Evolutionary conservation across 176 grass and related monocot genomes (phyloP), one percentile per base, ranked within the genome.

Genomic region (Hsuehochloa calcarea): DNA sequence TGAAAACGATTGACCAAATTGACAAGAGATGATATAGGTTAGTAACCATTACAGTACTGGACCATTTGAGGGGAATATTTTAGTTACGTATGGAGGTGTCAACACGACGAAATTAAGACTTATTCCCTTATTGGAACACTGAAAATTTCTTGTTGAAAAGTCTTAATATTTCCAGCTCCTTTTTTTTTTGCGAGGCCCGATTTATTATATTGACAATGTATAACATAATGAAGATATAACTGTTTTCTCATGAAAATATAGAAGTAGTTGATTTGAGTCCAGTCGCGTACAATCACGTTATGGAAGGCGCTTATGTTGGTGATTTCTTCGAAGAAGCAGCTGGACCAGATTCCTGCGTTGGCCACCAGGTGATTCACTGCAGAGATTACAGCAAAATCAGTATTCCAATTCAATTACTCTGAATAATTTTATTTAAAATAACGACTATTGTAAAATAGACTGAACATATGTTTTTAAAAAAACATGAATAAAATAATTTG

Each of bases 321-420:
- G 31, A 97, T 89, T 47, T 92, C 92, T 79, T 97, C 92, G n/a
- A 97, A 97, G 52, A 90, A 92, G 63, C 94, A 94, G 77, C 85
- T 97, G 81, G 87, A 93, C 88, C 87, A 85, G 62, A 97, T 90
- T 25, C 94, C 94, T 2, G 94, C 94, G 82, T 97, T 97, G 22
- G 94, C 94, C 66, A 97, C 85, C 27, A 97, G 88, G 60, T 97
- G 92, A 90, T 97, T 92, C 88, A 97, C 94, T 97, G 90, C 25
- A 25, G 23, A 65, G 70, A 71, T 37, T 16, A 13, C 11, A 16
- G n/a, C 9, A 3, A 14, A 49, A 10, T 71, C 15, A 84, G 37
- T 26, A 16, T 13, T 52, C 55, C 7, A 46, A 55, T 60, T 38
- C 23, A 17, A 35, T 40, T 58, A 23, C 6, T 38, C 19, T 19